Evolutionary conservation across 768 basidiomycete genomes (phyloP).

Genomic region (Tricholoma furcatifolium): DNA sequence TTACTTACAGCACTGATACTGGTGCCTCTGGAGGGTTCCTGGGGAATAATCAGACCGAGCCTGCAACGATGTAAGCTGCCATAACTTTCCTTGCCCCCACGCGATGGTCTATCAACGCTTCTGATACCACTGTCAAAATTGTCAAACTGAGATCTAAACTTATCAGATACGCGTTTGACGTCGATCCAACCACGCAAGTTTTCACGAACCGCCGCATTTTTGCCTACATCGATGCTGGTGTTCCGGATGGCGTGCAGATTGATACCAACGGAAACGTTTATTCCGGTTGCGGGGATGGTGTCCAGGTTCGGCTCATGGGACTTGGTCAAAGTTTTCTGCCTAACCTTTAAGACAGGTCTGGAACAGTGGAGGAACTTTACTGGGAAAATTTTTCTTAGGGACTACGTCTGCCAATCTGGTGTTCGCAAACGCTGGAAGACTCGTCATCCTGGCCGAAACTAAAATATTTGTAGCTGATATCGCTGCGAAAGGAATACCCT

Average conservation of each 20-base stretch:
- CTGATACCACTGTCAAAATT: neutral
- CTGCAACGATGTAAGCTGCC: conserved; percentile 62
- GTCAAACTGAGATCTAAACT: neutral
- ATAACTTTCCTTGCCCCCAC: neutral
- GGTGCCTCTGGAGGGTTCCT: conserved; percentile 44
- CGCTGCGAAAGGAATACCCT: conserved; percentile 31
- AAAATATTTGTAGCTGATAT: conserved; percentile 47
- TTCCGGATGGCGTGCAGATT: conserved; percentile 67
- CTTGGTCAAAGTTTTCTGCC: neutral
- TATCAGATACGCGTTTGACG: conserved; percentile 65
- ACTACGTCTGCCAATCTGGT: conserved; percentile 43
- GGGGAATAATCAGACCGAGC: conserved; percentile 53
- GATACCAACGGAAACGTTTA: conserved; percentile 68
- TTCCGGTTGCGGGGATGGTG: conserved; percentile 67
- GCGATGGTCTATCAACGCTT: neutral
- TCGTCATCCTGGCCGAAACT: conserved; percentile 47
- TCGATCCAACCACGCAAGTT: conserved; percentile 50
- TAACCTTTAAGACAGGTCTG: conserved; percentile 39
- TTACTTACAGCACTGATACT: conserved; percentile 45
- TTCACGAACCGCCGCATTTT: conserved; percentile 66
- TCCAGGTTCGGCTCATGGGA: conserved; percentile 40
- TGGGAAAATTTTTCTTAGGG: conserved; percentile 65
- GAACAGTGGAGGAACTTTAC: conserved; percentile 49
- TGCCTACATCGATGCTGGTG: conserved; percentile 62
- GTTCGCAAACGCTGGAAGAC: conserved; percentile 40